Base-by-base conservation (phyloP, 192 early-diverging fungal genomes). In the Gamsiella multidivaricata region DNA sequence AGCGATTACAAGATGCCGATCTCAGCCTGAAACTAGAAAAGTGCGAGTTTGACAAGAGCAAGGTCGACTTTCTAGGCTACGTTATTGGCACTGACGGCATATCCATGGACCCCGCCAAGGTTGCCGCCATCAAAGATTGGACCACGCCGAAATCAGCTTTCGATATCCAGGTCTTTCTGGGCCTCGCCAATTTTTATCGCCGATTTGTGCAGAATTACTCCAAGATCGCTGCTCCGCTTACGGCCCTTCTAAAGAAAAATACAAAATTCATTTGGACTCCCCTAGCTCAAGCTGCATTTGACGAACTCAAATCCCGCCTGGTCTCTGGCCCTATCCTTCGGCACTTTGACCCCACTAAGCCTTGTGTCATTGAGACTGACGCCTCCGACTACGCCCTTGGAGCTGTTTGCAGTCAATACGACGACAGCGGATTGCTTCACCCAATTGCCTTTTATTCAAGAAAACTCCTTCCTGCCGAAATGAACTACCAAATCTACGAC, bases 381-480 rank as follows among this genome's bases (percentile, higher is more conserved):
- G 83, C 79, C 1, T 86, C 81, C 0, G 72, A 83, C 5, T 60
- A 59, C 26, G 84, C 57, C 5, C 20, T 86, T 1, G 85, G 79
- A 0, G 80, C 68, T 0, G 55, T 86, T 3, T 61, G 80, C 26
- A 69, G 58, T 18, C 85, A 86, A 51, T n/a, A 26, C 9, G 66
- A 74, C 34, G 50, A 51, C 0, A 23, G 54, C 4, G 49, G 47
- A 1, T 10, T 31, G 1, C 69, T 72, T 28, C 57, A 53, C 1
- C 71, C 70, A 0, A 23, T 83, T 5, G 47, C 58, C 0, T 83
- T 61, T 33, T 61, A 52, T 17, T 80, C 76, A 3, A 2, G 56
- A 51, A 56, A 33, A 9, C 41, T 78, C 0, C 15, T 47, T 5
- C 51, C 39, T 0, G 63, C 73, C 11, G 56, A 83, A 45, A 41